Evolutionary conservation across 1,284 basidiomycete genomes (phyloP), one percentile per base, ranked within the genome.

Genomic region (Stereum hirsutum): DNA sequence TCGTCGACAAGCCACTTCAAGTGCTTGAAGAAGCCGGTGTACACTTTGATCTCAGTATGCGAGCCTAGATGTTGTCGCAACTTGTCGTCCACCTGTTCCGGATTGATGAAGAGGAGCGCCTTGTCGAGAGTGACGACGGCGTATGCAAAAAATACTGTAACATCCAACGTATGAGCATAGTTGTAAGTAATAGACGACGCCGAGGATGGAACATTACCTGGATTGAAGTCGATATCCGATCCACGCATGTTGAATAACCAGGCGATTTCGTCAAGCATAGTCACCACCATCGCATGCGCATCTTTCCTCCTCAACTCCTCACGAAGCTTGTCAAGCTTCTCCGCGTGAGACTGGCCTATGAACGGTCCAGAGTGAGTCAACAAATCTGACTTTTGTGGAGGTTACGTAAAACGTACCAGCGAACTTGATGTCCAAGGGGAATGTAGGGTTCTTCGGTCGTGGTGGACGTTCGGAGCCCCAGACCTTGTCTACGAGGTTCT

Each of bases 161-260:
- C 11, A 21, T 14, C 10, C n/a, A n/a, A n/a, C 28, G 57, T 8
- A 10, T 14, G 2, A n/a, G 20, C 7, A 23, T 20, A 27, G 14
- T 20, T n/a, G 12, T 6, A 4, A 39, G 15, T 10, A 19, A 11
- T 15, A n/a, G 14, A 8, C 14, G 34, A 6, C 15, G 21, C 23
- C 27, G 25, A 34, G 11, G 24, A 51, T 64, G 17, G 43, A 76
- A n/a, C n/a, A n/a, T n/a, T n/a, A n/a, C 77, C 71, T 49, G 92
- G 92, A 57, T 96, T 98, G 66, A 78, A 98, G 30, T 85, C 83
- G 49, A 98, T 95, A 59, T 98, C 94, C 2, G 81, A 78, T 1
- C 94, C 93, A 47, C 95, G 81, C 34, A 99, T 69, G 63, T 98
- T 98, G 66, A 97, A 91, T 24, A 96, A 60, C 95, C 95, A 93